These are phyloP conservation scores for Talaromyces nanjingensis DNA, from an alignment of 495 filamentous ascomycete genomes.

Conservation along the genomic window DNA sequence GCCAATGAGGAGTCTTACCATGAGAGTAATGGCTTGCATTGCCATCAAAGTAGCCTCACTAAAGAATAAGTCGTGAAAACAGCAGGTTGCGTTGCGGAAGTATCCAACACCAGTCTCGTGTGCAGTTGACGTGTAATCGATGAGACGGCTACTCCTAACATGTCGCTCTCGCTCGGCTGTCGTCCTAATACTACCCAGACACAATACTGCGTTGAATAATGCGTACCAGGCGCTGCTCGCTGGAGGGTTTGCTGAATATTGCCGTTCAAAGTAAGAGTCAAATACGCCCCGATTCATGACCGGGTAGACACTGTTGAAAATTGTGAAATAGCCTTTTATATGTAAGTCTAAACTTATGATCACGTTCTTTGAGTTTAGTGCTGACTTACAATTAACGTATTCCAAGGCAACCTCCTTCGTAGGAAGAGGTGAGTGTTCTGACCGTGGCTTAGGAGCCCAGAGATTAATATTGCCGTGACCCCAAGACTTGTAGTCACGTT, in stretches of 20 bases:
- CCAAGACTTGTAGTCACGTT: slow-evolving; percentile 5
- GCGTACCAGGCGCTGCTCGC: slow-evolving; percentile 2
- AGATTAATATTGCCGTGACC: slow-evolving; percentile 1
- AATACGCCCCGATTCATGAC: slow-evolving; percentile 5
- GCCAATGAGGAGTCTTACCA: not conserved
- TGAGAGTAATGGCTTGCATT: slow-evolving; percentile 8
- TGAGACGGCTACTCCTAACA: slow-evolving; percentile 4
- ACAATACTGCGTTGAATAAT: slow-evolving; percentile 2
- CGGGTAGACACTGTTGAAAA: not conserved
- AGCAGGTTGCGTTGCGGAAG: slow-evolving; percentile 6
- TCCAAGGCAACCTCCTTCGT: not conserved
- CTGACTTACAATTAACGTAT: slow-evolving; percentile 4
- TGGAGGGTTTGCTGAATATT: slow-evolving; percentile 3
- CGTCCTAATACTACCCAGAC: slow-evolving; percentile 4
- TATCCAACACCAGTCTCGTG: slow-evolving; percentile 5
- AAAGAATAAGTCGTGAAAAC: slow-evolving; percentile 6
- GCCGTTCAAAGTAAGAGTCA: slow-evolving; percentile 4
- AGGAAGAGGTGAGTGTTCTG: slow-evolving; percentile 4
- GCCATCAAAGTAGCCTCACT: slow-evolving; percentile 4
- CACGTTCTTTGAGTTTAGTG: not conserved
- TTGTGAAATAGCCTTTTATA: not conserved
- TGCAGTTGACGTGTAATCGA: slow-evolving; percentile 3
- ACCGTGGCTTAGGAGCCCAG: slow-evolving; percentile 3
- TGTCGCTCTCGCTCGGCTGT: slow-evolving; percentile 5
- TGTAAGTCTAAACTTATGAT: not conserved